Base-by-base conservation (phyloP, 306 rosid genomes). In the Cicer cuneatum region DNA sequence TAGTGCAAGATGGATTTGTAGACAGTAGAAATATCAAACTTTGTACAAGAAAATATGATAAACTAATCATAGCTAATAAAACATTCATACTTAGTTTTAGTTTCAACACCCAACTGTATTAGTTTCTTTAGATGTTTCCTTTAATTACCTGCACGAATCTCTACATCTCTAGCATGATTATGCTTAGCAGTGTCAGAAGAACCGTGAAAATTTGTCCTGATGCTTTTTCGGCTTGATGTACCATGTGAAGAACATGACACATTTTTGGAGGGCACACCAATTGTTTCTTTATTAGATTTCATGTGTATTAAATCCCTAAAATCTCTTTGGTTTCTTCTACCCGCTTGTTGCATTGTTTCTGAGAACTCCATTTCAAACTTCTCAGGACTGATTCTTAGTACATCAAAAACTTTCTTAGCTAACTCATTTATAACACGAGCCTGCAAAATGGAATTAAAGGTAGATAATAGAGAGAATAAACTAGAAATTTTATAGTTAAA, bases 371-470 rank as follows among this genome's bases (percentile, higher is more conserved):
- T 51, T 69, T 85, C 84, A 76, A 90, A 85, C 45, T 84, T 87
- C 57, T 87, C 76, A 8, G 92, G 87, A 63, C 58, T 62, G 43
- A 60, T 71, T 79, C 82, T 89, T 72, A 90, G 56, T 64, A 71
- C 38, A 62, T 81, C 78, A 56, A 90, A 85, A 61, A 81, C 85
- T 69, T 86, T 81, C 78, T 74, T 84, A 21, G 90, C 86, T 42
- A 82, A 58, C 46, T 88, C 93, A 48, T 73, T 74, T 16, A 90
- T 82, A 13, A 78, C 69, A 37, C 89, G 89, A 56, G 96, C 97
- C 97, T 90, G 74, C 43, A 79, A 62, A 81, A 66, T 70, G 38
- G 49, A 74, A 39, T 15, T 29, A 29, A 29, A 29, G 19, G 42
- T 18, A n/a, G 12, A 7, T 33, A 57, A 46, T 60, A 51, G 66